Conservation (phyloP, 139 green algal genomes). For the Bryopsis sp. region DNA sequence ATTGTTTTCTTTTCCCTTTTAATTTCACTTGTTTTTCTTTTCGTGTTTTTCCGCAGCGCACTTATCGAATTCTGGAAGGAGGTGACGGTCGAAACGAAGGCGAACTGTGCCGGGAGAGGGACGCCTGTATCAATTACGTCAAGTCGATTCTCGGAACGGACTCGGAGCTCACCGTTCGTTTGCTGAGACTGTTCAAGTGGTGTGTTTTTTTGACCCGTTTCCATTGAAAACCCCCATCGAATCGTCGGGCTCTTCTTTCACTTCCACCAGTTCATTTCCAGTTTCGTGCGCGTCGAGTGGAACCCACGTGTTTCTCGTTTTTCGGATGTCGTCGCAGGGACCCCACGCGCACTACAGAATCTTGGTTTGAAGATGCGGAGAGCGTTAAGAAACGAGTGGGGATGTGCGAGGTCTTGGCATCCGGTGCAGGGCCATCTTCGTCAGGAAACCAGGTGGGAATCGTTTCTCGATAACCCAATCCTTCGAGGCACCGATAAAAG, state of each 20-base stretch:
- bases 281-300: too few species aligned
- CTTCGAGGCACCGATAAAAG: neutral
- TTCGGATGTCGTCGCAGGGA: neutral
- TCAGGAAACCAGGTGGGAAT: neutral
- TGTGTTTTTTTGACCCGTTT: too few species aligned
- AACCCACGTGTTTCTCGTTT: neutral
- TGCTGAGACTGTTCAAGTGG: constrained; percentile 15
- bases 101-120: too few species aligned
- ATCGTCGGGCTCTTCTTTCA: neutral
- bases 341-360: neutral
- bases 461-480: neutral
- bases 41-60: too few species aligned
- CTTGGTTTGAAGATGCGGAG: constrained; percentile 13
- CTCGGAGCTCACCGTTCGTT: neutral
- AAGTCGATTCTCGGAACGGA: too few species aligned
- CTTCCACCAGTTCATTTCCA: neutral
- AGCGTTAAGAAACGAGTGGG: neutral
- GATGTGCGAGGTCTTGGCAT: neutral
- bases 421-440: neutral
- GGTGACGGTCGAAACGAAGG: too few species aligned
- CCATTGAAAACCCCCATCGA: too few species aligned
- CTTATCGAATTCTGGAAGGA: too few species aligned
- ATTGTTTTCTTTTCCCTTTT: too few species aligned
- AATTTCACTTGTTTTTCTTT: too few species aligned
- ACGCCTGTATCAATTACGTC: too few species aligned